Base-by-base conservation (phyloP, 2,329 filamentous ascomycete species). In the Hypoxylon sp. region DNA sequence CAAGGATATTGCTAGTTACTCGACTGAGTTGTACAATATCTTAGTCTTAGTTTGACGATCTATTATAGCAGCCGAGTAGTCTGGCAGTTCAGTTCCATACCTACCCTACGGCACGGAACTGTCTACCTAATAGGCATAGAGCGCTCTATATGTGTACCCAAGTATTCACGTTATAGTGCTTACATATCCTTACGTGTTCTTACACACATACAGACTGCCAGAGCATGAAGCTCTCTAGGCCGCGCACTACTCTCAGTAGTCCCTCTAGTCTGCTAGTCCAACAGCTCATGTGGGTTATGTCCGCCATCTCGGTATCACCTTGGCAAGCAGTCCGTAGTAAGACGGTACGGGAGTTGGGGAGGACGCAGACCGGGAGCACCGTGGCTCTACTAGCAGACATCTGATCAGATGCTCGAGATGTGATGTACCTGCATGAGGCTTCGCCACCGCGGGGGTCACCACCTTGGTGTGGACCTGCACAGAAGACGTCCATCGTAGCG, bases 381-480 rank as follows among this genome's bases (percentile, higher is more conserved):
- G n/a, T n/a, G n/a, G n/a, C n/a, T n/a, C n/a, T n/a, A n/a, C n/a
- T n/a, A n/a, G n/a, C n/a, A n/a, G n/a, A n/a, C n/a, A n/a, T n/a
- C n/a, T n/a, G n/a, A n/a, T n/a, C n/a, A n/a, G n/a, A 4, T 35
- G n/a, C 15, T 18, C 31, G 5, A 18, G 31, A n/a, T 35, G 43
- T 52, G 40, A 55, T 58, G 58, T 62, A 60, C 63, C 59, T 59
- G 60, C 40, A 59, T 62, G 31, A 48, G 53, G 42, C 48, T 55
- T 15, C 31, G 31, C 31, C 31, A 35, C 15, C 31, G 31, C 31
- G n/a, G 31, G 31, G 31, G 31, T 35, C 31, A 35, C 15, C 6
- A 2, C 15, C 43, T 60, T 71, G 40, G 45, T 59, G 56, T 64
- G 67, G 63, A 65, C 42, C 48, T 55, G 50, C 57, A 37, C 55